Percentiles rank a stretch among this genome's conserved stretches.
phyloP scores from a whole-genome alignment of 2,329 filamentous ascomycete species.

The Microsporum ferrugineum region DNA sequence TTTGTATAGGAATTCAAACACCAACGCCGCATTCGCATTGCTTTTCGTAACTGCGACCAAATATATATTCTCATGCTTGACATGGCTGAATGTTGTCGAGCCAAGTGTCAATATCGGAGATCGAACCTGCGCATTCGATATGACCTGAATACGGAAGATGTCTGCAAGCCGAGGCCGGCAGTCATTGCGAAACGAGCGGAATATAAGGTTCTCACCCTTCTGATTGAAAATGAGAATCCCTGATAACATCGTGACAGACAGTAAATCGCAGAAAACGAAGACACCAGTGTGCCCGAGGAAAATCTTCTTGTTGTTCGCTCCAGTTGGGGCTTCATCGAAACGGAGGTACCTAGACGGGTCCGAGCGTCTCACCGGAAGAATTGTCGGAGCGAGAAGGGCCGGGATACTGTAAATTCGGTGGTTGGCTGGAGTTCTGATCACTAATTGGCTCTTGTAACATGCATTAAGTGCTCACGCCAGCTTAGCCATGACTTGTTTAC shows the following conservation, averaged over 20 bases:
- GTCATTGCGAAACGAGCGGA: conserved; percentile 96
- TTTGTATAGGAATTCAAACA: conserved; percentile 96
- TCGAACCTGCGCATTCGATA: conserved; percentile 93
- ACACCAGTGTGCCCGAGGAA: not conserved
- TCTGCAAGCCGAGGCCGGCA: conserved; percentile 94
- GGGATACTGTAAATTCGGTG: too few relatives aligned
- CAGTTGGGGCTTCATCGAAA: not conserved
- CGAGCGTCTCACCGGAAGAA: too few relatives aligned
- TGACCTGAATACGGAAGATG: conserved; percentile 98
- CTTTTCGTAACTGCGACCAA: conserved; percentile 95
- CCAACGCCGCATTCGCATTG: conserved; percentile 94
- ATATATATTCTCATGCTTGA: conserved; percentile 99
- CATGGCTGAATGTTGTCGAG: conserved; percentile 97
- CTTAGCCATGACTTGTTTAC: too few relatives aligned
- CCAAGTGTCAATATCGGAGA: conserved; percentile 95
- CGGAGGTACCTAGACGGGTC: too few relatives aligned
- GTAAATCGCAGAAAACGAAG: not conserved
- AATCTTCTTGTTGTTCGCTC: not conserved
- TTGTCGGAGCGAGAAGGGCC: too few relatives aligned
- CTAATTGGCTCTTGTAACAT: too few relatives aligned
- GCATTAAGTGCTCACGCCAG: too few relatives aligned
- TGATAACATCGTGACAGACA: conserved; percentile 63
- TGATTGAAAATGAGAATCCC: conserved; percentile 98
- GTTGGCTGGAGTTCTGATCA: too few relatives aligned
- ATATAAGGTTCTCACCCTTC: conserved; percentile 99